Percentiles rank a stretch among this genome's conserved stretches.
phyloP scores from a whole-genome alignment of 2,329 filamentous ascomycete species.

The Lasiodiplodia citricola region DNA sequence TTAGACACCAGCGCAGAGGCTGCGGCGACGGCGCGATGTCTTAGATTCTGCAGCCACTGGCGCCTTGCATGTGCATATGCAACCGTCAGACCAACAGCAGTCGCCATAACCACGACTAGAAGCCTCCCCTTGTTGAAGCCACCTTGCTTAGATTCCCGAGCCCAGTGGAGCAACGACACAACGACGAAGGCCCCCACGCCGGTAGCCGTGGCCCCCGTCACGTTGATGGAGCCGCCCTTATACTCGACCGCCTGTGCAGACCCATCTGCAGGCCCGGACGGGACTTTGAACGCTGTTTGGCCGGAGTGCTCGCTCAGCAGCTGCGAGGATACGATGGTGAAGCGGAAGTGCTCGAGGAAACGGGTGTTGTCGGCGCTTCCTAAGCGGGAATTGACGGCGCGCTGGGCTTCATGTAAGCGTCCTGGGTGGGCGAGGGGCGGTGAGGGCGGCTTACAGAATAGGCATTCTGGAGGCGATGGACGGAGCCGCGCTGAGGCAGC shows the following conservation, averaged over 20 bases:
- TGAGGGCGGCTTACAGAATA: slow-evolving; percentile 41
- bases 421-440: slow-evolving; percentile 21
- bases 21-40: slow-evolving; percentile 74
- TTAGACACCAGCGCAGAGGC: slow-evolving; percentile 72
- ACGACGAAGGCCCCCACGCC: slow-evolving; percentile 66
- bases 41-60: slow-evolving; percentile 80
- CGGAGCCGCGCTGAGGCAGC: slow-evolving; percentile 44
- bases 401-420: slow-evolving; percentile 49
- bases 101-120: slow-evolving; percentile 53
- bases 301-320: slow-evolving; percentile 72
- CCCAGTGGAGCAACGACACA: slow-evolving; percentile 75
- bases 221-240: slow-evolving; percentile 57
- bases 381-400: slow-evolving; percentile 72
- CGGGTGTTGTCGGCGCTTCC: slow-evolving; percentile 79
- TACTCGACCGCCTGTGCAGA: slow-evolving; percentile 38
- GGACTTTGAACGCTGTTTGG: slow-evolving; percentile 46
- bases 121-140: slow-evolving; percentile 63
- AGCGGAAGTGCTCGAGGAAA: slow-evolving; percentile 91
- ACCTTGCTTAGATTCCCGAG: slow-evolving; percentile 58
- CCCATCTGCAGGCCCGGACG: slow-evolving; percentile 37
- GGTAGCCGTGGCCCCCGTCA: slow-evolving; percentile 70
- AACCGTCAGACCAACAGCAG: slow-evolving; percentile 59
- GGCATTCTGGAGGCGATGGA: slow-evolving; percentile 45
- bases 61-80: slow-evolving; percentile 76
- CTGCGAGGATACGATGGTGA: slow-evolving; percentile 90